Percentiles rank a stretch among this genome's conserved stretches.
Conservation (phyloP, 2,329 filamentous ascomycete genomes). For the Microcyclospora tardicrescens region DNA sequence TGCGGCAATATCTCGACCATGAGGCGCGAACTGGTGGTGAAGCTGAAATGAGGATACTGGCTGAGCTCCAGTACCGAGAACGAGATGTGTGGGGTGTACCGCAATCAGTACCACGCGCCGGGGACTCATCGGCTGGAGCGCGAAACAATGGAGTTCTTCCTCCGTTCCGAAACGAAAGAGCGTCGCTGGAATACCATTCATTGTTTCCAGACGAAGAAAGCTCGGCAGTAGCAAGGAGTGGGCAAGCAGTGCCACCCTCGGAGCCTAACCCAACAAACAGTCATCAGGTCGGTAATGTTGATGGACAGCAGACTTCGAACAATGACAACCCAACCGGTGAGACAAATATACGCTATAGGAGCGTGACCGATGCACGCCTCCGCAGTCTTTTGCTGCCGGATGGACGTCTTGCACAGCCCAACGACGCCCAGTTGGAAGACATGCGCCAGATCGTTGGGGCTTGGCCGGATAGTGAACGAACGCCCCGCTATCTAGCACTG, state of each 20-base stretch:
- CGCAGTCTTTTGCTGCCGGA: background rate
- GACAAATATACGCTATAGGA: no score
- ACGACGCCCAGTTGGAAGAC: background rate
- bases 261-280: no score
- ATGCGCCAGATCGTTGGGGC: background rate
- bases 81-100: slow-evolving; percentile 23
- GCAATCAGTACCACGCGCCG: background rate
- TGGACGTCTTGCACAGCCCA: background rate
- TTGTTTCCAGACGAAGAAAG: no score
- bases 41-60: slow-evolving; percentile 7
- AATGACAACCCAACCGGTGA: no score
- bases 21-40: slow-evolving; percentile 16
- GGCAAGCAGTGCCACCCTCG: no score
- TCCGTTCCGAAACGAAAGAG: no score
- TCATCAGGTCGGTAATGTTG: background rate
- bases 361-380: background rate
- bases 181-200: no score
- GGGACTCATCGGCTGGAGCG: no score
- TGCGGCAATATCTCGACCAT: slow-evolving; percentile 20
- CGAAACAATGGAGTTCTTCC: no score
- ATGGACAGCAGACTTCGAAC: background rate
- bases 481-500: no score
- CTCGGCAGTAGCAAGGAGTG: no score
- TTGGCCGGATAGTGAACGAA: no score
- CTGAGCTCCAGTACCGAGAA: slow-evolving; percentile 11